phyloP scores from a whole-genome alignment of 805 yeast species.

The Ogataea henricii region DNA sequence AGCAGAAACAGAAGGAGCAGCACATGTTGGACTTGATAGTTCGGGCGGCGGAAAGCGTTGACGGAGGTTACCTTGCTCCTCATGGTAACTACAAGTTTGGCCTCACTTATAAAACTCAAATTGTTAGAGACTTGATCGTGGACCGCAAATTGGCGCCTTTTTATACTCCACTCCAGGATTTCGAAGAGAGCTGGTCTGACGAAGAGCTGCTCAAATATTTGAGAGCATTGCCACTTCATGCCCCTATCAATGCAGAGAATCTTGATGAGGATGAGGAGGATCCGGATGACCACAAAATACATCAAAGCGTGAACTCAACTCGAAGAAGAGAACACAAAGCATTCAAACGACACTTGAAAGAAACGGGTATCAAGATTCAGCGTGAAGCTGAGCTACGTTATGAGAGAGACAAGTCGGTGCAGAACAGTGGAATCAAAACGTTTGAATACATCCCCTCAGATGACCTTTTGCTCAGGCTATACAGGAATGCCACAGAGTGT shows the following conservation, averaged over 20 bases:
- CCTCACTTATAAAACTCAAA: slow-evolving; percentile 68
- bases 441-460: slow-evolving; percentile 41
- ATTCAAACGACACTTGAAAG: slow-evolving; percentile 41
- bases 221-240: slow-evolving; percentile 56
- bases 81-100: slow-evolving; percentile 83
- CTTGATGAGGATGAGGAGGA: slow-evolving; percentile 59
- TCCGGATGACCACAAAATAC: slow-evolving; percentile 58
- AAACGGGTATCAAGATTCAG: slow-evolving; percentile 41
- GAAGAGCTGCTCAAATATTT: slow-evolving; percentile 60
- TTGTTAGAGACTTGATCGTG: slow-evolving; percentile 71
- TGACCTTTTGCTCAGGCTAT: slow-evolving; percentile 57
- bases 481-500: slow-evolving; percentile 75
- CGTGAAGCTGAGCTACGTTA: slow-evolving; percentile 37
- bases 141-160: slow-evolving; percentile 84
- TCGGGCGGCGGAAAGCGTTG: slow-evolving; percentile 69
- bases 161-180: slow-evolving; percentile 85
- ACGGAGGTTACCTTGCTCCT: slow-evolving; percentile 93
- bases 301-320: slow-evolving; percentile 47
- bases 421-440: slow-evolving; percentile 27
- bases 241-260: slow-evolving; percentile 47
- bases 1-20: slow-evolving; percentile 50
- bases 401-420: slow-evolving; percentile 31
- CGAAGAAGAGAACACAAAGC: slow-evolving; percentile 53
- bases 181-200: slow-evolving; percentile 69
- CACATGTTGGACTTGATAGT: slow-evolving; percentile 63